These are phyloP conservation scores for Ceratobasidium sp. DNA, from an alignment of 1,284 basidiomycete species.

Conservation along the genomic window DNA sequence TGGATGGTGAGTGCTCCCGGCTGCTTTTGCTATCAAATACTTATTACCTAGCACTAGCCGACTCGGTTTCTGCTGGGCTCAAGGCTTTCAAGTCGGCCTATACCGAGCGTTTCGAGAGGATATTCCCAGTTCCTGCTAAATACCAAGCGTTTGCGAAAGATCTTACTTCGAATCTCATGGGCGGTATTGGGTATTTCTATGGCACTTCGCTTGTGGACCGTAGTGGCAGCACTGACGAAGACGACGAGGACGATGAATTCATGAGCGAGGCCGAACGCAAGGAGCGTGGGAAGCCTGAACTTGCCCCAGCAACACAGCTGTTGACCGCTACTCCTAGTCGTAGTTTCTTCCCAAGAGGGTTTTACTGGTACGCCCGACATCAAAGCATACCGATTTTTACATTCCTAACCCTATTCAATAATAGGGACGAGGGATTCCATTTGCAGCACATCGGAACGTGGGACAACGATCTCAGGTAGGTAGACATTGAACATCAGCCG, in stretches of 20 bases:
- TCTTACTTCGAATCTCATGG: constrained; percentile 86
- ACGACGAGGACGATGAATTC: constrained; percentile 50
- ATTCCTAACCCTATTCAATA: constrained; percentile 20
- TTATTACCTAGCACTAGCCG: neutral
- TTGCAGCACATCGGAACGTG: constrained; percentile 86
- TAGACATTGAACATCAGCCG: constrained; percentile 1
- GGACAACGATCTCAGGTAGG: constrained; percentile 87
- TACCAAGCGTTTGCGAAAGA: constrained; percentile 80
- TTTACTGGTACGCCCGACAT: constrained; percentile 76
- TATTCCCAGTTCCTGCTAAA: constrained; percentile 67
- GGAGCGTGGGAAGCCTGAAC: constrained; percentile 61
- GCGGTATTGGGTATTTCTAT: constrained; percentile 93
- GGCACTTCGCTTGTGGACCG: constrained; percentile 88
- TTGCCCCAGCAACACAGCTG: constrained; percentile 77
- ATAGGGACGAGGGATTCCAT: constrained; percentile 95
- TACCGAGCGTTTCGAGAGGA: constrained; percentile 67
- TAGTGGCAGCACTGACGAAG: constrained; percentile 66
- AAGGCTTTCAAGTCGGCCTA: constrained; percentile 68
- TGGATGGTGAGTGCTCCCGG: constrained; percentile 61
- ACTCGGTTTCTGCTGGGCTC: constrained; percentile 68
- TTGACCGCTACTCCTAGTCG: constrained; percentile 92
- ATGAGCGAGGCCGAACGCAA: constrained; percentile 46
- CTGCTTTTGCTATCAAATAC: neutral
- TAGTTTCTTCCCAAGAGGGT: constrained; percentile 94
- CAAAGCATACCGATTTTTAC: constrained; percentile 21